Conservation (phyloP, 805 yeast genomes). For the Kodamaea laetipori region DNA sequence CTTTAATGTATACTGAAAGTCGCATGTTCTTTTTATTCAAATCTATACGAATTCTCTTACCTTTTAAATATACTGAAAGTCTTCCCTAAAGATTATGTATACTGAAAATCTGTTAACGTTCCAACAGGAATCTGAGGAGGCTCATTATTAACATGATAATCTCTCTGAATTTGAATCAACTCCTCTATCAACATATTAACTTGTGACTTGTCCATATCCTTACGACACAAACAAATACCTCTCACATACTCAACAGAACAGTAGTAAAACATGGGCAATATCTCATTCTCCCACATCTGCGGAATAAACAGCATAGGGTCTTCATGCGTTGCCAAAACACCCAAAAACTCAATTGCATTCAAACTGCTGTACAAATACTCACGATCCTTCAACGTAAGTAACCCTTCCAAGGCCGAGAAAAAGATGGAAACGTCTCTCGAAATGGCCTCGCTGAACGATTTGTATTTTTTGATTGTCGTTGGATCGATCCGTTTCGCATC, state of each 20-base stretch:
- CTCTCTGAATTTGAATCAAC: slow-evolving; percentile 31
- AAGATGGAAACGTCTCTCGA: slow-evolving; percentile 42
- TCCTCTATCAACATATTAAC: slow-evolving; percentile 30
- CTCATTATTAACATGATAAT: slow-evolving; percentile 35
- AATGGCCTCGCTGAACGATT: slow-evolving; percentile 41
- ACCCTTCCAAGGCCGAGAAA: slow-evolving; percentile 36
- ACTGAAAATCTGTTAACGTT: slow-evolving; percentile 36
- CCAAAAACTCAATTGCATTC: slow-evolving; percentile 43
- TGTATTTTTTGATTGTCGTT: slow-evolving; percentile 33
- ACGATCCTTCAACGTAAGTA: slow-evolving; percentile 43
- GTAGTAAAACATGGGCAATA: slow-evolving; percentile 69
- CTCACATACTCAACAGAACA: slow-evolving; percentile 72
- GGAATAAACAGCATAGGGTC: slow-evolving; percentile 37
- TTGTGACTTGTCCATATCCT: slow-evolving; percentile 39
- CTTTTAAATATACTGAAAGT: no score
- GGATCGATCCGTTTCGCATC: slow-evolving; percentile 47
- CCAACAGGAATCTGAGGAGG: slow-evolving; percentile 34
- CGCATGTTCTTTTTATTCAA: no score
- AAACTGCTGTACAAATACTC: slow-evolving; percentile 41
- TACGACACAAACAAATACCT: slow-evolving; percentile 58
- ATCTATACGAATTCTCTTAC: no score
- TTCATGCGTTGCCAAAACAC: slow-evolving; percentile 42
- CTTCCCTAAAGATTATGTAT: background rate
- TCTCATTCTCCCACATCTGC: slow-evolving; percentile 56
- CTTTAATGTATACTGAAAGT: no score